These are phyloP conservation scores for Paspalum notatum DNA, from an alignment of 176 grass and related monocot genomes.

Conservation along the genomic window DNA sequence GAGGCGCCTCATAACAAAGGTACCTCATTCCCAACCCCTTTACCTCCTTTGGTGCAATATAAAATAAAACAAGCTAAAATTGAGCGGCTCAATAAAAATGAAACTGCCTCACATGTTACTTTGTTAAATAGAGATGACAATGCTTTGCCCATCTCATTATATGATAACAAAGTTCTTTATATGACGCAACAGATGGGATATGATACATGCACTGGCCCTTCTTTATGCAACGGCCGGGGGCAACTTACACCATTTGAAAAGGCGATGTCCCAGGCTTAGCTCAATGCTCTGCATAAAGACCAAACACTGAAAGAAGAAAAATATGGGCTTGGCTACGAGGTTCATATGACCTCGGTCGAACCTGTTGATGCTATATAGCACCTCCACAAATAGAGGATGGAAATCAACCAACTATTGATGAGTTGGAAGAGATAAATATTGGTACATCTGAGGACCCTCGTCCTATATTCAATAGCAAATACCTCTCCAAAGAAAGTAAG, in stretches of 20 bases:
- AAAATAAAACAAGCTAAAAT: background rate
- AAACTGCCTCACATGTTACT: no score
- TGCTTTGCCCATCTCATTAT: no score
- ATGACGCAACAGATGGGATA: constrained; percentile 1
- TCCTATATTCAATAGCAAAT: background rate
- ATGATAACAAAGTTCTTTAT: background rate
- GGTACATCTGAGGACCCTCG: background rate
- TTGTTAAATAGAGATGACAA: no score
- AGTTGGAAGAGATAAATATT: constrained; percentile 9
- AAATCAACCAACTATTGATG: background rate
- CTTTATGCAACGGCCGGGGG: background rate
- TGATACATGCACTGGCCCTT: background rate
- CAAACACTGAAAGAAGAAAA: background rate
- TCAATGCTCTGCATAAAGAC: background rate
- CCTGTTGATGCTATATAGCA: background rate
- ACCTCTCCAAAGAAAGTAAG: background rate
- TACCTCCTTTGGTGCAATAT: background rate
- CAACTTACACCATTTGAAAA: background rate
- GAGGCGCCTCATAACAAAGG: background rate
- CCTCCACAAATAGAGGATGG: constrained; percentile 19
- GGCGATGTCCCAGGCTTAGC: no score
- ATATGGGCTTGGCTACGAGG: background rate
- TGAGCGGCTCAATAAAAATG: background rate
- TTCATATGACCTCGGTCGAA: background rate
- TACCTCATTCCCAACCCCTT: background rate